Evolutionary conservation across 306 rosid genomes (phyloP), one percentile per base, ranked within the genome.

Genomic region (Crataegus laevigata): DNA sequence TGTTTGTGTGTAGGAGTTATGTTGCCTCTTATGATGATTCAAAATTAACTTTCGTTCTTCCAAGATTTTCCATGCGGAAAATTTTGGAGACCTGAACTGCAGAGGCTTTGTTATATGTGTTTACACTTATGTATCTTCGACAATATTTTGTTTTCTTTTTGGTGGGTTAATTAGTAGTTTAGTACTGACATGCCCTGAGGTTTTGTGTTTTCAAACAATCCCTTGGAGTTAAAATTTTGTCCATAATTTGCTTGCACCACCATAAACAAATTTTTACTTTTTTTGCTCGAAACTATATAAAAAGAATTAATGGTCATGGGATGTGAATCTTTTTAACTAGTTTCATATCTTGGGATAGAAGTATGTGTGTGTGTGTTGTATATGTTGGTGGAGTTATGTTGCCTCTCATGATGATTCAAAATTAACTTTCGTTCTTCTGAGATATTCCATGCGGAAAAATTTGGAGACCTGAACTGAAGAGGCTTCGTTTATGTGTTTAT

Each of bases 391-490:
- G 51, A 50, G 6, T 52, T 32, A 14, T 54, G 21, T 14, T 14
- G 66, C 34, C 75, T 43, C 66, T 71, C 22, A 55, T 71, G 75
- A 71, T 55, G 75, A 71, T 71, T 57, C 2, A 58, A 71, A 55
- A 5, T 25, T 17, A 58, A 72, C 68, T 72, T 72, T 72, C 76
- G 76, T 72, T 59, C 68, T 72, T 72, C 76, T 1, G 76, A 72
- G 76, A 72, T 59, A 22, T 24, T 25, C 40, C 7, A 11, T 88
- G 97, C 75, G 81, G 97, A 88, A 84, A 82, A 75, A 1, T 69
- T 79, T 88, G 89, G 93, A 89, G 97, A 89, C 91, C 97, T 91
- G 93, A 91, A 84, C 94, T 91, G 94, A 91, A 88, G 94, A 88
- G 93, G 88, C 85, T 71, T 60, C 4, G 38, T 34, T 25, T 11